phyloP scores from a whole-genome alignment of 2,329 filamentous ascomycete genomes.

The Mycosphaerella arachidis region DNA sequence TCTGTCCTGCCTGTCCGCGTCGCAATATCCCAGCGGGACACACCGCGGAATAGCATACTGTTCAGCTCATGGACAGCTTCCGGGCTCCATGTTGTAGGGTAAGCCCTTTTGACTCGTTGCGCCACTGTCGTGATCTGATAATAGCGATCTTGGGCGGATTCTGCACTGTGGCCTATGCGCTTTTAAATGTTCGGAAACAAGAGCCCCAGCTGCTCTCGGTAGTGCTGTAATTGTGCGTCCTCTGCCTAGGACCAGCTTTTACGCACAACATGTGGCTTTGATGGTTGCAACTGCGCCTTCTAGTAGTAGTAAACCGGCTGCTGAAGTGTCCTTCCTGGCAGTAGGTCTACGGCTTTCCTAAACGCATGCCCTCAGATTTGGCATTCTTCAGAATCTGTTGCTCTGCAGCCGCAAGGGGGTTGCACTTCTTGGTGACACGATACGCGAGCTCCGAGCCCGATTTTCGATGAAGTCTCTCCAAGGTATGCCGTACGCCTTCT shows the following conservation, averaged over 20 bases:
- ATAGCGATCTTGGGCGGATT: not conserved
- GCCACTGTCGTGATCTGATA: not conserved
- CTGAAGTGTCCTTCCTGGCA: too few species aligned
- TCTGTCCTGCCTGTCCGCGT: not conserved
- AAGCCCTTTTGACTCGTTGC: not conserved
- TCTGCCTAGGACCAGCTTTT: not conserved
- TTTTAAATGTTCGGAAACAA: not conserved
- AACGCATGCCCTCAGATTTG: too few species aligned
- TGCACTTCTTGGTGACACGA: too few species aligned
- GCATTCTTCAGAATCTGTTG: too few species aligned
- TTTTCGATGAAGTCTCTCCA: too few species aligned
- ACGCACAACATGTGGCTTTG: not conserved
- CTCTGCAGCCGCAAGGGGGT: too few species aligned
- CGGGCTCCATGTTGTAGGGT: not conserved
- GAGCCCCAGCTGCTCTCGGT: not conserved
- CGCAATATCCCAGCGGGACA: not conserved
- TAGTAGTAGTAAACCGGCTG: too few species aligned
- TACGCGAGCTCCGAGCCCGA: too few species aligned
- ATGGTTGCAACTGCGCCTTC: too few species aligned
- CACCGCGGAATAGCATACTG: not conserved
- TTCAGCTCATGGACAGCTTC: not conserved
- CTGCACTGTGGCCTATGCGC: not conserved
- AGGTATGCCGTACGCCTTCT: too few species aligned
- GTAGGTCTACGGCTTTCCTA: too few species aligned
- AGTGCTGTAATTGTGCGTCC: not conserved